Evolutionary conservation across 805 yeast species (phyloP), one percentile per base, ranked within the genome.

Genomic region (Scheffersomyces stipitis): DNA sequence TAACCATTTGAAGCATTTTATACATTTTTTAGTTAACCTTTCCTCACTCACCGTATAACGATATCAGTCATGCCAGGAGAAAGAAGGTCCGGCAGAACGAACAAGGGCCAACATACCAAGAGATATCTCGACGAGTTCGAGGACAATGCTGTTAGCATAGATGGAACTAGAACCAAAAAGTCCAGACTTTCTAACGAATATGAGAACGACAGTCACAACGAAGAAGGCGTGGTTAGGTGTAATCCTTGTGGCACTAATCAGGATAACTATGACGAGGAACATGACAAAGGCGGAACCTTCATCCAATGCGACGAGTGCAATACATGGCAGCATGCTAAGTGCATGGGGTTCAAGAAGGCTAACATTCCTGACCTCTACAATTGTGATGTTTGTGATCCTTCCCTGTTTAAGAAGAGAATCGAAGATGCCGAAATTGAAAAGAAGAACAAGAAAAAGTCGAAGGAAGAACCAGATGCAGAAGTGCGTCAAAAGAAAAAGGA

Each of bases 311-410:
- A 80, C 18, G 47, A 59, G 5, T 83, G 90, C 52, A 58, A 69
- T 30, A 75, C 87, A 2, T 83, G 89, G 89, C 89, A 83, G 52
- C 90, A 83, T 51, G 73, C 76, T 22, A 61, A 53, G 37, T 83
- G 90, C 56, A 69, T 81, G 75, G 72, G 81, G 17, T 78, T 71
- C 30, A 44, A 37, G 34, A 54, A 63, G 6, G 57, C 62, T 8
- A 60, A 54, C 22, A 54, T 73, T 1, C 83, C 85, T 3, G 61
- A 71, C 8, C 44, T 51, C 9, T 81, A 83, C 52, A 45, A 47
- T 15, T 83, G 90, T 60, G 71, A 75, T 48, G 58, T 69, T 16
- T 83, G 89, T 56, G 69, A 64, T 44, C 73, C 76, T 0, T 33
- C 46, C 9, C 9, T 20, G 10, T 20, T 20, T 20, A 10, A 7